Base-by-base conservation (phyloP, 176 grass and related monocot species). In the Aegilops umbellulata region DNA sequence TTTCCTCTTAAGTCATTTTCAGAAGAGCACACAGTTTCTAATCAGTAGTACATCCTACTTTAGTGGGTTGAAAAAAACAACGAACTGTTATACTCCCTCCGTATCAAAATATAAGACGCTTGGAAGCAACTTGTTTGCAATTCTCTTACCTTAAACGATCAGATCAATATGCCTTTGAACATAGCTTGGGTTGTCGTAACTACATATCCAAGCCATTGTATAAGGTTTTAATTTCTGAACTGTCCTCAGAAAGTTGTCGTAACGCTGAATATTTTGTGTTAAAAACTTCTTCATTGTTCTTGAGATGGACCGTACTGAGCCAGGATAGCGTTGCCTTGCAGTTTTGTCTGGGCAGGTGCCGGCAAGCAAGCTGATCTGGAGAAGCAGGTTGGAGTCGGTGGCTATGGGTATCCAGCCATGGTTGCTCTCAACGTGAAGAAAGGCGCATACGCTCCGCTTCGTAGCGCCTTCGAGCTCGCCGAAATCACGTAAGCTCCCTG, bases 351-450 rank as follows among this genome's bases (percentile, higher is more conserved):
- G 97, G 70, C 89, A 65, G 94, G 88, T 30, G 92, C 97, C 25
- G 90, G 94, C 47, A 99, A 97, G 87, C 97, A 99, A 90, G 26
- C 61, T 83, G 92, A 97, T 74, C 89, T 99, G 6, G 94, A 99
- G 88, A 94, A 65, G 76, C 90, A 91, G 64, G 97, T 99, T 65
- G 94, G 97, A 78, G 97, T 99, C 35, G 97, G 97, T 69, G 97
- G 97, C 6, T 99, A 99, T 60, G 94, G 97, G 41, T 99, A 99
- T 83, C 97, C 94, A 29, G 97, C 94, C 79, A 90, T 97, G 94
- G 93, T 99, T 73, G 97, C 97, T 79, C 92, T 99, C 60, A 99
- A 96, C 64, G 88, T 90, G 75, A 99, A 97, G 83, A 99, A 99
- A 88, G 97, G 92, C 8, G 85, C 85, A 66, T 99, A 90, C 41